Base-by-base conservation (phyloP, 768 basidiomycete species). In the Filobasidium floriforme region DNA sequence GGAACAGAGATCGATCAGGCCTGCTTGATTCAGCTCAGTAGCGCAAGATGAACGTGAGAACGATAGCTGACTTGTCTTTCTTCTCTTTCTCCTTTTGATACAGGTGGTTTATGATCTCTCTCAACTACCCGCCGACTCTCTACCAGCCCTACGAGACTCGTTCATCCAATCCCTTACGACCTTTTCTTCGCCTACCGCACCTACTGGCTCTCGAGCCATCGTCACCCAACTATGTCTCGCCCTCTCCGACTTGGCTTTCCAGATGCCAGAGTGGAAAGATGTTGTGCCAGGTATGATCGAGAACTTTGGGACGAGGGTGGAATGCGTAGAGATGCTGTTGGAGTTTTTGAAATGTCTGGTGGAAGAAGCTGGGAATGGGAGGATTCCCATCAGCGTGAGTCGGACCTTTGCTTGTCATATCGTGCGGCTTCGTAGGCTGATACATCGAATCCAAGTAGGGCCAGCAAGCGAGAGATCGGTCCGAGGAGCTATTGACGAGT, bases 101-200 rank as follows among this genome's bases (percentile, higher is more conserved):
- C 69, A 99, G 96, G 91, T 98, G 71, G 90, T 87, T 14, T 98
- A 92, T 80, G 96, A 99, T 84, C 85, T 99, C 57, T 80, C 87
- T 63, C 90, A 97, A 84, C 86, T 99, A 55, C 85, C 89, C 69
- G 76, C 82, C 1, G 81, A 84, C 43, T 86, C 91, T 70, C 83
- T 88, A 15, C 81, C 87, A 37, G 82, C 88, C n/a, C 82, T 98
- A 63, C 86, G 92, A 57, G 91, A 96, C 77, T 93, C 92, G 1
- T 82, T 99, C 65, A 75, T 98, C 66, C 77, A 86, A 37, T 89
- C 89, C 1, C 80, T 99, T 60, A 79, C 88, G 71, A 81, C 80
- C 63, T 88, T 89, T 44, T 65, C 72, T 18, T 52, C 60, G 32
- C 73, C 76, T 22, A 41, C 68, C 77, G 78, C 82, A 1, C 84